Conservation (phyloP, 2,329 filamentous ascomycete species). For the Leptographium radiaticola region DNA sequence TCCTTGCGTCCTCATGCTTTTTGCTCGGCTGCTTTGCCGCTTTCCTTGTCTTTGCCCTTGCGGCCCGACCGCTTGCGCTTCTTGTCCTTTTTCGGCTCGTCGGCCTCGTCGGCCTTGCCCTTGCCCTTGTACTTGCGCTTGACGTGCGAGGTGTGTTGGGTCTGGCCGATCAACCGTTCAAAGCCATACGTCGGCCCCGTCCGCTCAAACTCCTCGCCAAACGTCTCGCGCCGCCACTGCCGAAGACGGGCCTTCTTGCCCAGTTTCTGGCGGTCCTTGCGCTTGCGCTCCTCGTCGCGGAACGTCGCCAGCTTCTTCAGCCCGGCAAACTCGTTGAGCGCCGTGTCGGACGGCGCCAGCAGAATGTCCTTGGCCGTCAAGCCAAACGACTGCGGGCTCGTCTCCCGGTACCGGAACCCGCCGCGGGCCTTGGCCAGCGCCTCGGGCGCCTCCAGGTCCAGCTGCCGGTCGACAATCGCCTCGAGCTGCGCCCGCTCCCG, state of each 20-base stretch:
- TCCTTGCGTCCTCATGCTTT: neutral
- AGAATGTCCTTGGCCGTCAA: constrained; percentile 85
- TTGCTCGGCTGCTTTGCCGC: neutral
- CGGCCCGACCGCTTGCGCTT: constrained; percentile 39
- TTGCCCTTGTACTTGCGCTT: constrained; percentile 18
- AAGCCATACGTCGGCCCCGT: constrained; percentile 47
- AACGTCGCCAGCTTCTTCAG: constrained; percentile 91
- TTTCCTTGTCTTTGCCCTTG: constrained; percentile 16
- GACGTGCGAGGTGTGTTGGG: constrained; percentile 18
- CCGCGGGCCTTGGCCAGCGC: constrained; percentile 28
- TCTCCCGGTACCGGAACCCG: constrained; percentile 84
- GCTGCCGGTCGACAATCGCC: constrained; percentile 67
- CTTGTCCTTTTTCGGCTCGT: constrained; percentile 13
- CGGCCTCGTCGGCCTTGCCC: neutral
- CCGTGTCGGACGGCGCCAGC: constrained; percentile 68
- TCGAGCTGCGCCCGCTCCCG: constrained; percentile 76
- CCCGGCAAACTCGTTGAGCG: constrained; percentile 81
- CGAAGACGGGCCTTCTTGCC: constrained; percentile 85
- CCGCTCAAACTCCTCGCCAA: constrained; percentile 44
- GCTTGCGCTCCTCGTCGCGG: constrained; percentile 79
- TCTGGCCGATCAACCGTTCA: constrained; percentile 21
- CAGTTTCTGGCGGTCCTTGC: constrained; percentile 72
- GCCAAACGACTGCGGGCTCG: constrained; percentile 79
- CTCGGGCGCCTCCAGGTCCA: constrained; percentile 58
- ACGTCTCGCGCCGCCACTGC: constrained; percentile 64